Evolutionary conservation across 192 early-diverging fungal genomes (phyloP).

Genomic region (Martensiomyces pterosporus): DNA sequence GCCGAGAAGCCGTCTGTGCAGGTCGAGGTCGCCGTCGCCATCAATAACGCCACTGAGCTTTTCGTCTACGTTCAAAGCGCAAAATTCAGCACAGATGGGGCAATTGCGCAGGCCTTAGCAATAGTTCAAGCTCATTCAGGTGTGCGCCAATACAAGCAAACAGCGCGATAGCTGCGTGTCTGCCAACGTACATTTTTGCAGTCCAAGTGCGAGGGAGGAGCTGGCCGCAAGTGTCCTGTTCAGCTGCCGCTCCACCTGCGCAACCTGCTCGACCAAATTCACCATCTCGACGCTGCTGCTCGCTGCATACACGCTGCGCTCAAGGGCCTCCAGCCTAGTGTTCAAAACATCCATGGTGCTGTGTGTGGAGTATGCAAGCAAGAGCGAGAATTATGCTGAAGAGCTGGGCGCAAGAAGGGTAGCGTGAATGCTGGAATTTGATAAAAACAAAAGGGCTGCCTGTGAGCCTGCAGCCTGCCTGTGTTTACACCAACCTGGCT

Average conservation of each 20-base stretch:
- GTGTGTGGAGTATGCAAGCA: too few relatives aligned
- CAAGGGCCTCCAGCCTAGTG: conserved; percentile 28
- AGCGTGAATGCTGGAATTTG: too few relatives aligned
- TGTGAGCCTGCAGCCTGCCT: too few relatives aligned
- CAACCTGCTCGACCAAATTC: conserved; percentile 25
- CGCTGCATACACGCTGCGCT: conserved; percentile 27
- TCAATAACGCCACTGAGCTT: conserved; percentile 39
- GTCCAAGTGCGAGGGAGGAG: conserved; percentile 11
- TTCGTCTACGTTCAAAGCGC: conserved; percentile 12
- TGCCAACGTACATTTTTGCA: conserved; percentile 32
- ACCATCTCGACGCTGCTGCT: not conserved
- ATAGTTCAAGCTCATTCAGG: too few relatives aligned
- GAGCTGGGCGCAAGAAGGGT: too few relatives aligned
- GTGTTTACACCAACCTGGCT: too few relatives aligned
- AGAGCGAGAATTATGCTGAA: too few relatives aligned
- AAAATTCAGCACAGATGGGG: not conserved
- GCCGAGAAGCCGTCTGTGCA: conserved; percentile 29
- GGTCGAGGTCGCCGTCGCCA: conserved; percentile 43
- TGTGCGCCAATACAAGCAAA: too few relatives aligned
- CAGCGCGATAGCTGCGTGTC: too few relatives aligned
- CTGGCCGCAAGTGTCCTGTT: conserved; percentile 18
- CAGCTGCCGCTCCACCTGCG: conserved; percentile 26
- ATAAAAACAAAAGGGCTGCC: too few relatives aligned
- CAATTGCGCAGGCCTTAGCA: too few relatives aligned
- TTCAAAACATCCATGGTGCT: conserved; percentile 36